Evolutionary conservation across 768 basidiomycete genomes (phyloP).

Genomic region (Sarcodon sp.): DNA sequence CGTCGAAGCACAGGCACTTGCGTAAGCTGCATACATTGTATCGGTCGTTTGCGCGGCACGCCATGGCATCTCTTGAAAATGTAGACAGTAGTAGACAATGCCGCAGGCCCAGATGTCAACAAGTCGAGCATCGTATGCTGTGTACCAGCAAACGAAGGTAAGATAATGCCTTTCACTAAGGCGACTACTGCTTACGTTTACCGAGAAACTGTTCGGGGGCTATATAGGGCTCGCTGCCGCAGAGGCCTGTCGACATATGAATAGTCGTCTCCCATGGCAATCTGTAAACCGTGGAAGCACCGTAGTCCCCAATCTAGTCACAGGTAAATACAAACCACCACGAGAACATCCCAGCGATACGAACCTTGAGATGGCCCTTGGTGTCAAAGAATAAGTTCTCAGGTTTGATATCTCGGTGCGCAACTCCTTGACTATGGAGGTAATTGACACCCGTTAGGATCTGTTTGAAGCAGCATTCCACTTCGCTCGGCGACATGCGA

Average conservation of each 20-base stretch:
- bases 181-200: constrained; percentile 67
- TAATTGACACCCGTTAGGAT: constrained; percentile 82
- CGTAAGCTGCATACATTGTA: constrained; percentile 70
- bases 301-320: constrained; percentile 89
- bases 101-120: constrained; percentile 98
- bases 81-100: constrained; percentile 96
- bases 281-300: constrained; percentile 97
- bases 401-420: constrained; percentile 96
- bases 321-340: constrained; percentile 7
- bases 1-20: constrained; percentile 36
- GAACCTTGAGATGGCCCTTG: constrained; percentile 85
- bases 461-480: constrained; percentile 98
- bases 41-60: constrained; percentile 83
- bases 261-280: constrained; percentile 97
- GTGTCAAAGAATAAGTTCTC: constrained; percentile 95
- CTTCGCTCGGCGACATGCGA: constrained; percentile 80
- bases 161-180: constrained; percentile 21
- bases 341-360: constrained; percentile 8
- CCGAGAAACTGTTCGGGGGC: constrained; percentile 95
- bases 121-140: constrained; percentile 93
- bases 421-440: constrained; percentile 92
- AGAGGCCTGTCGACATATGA: constrained; percentile 94
- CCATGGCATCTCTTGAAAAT: constrained; percentile 98
- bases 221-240: constrained; percentile 97
- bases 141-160: constrained; percentile 16